Evolutionary conservation across 306 rosid genomes (phyloP), one percentile per base, ranked within the genome.

Genomic region (Cucurbita moschata): DNA sequence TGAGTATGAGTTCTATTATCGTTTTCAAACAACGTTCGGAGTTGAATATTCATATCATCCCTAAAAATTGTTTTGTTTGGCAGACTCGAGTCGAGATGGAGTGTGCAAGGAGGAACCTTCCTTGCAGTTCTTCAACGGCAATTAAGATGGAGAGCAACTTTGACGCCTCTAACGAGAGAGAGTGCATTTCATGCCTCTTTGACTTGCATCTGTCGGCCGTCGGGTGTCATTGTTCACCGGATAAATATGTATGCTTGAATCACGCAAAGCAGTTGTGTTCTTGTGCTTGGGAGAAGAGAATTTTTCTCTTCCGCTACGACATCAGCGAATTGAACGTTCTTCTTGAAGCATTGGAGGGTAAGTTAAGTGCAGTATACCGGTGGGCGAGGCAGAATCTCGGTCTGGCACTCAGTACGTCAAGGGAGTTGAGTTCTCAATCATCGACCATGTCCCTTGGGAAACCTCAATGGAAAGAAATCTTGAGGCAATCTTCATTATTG

Each of bases 361-460:
- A 95, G 73, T 80, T 91, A 82, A 91, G 97, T 87, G 95, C 99
- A 73, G 82, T 91, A 55, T 91, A 95, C 84, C 85, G 97, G 83
- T 95, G 99, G 99, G 97, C 99, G 73, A 86, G 91, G 73, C 83
- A 77, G 51, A 96, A 95, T 79, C 99, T 95, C 83, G 97, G 99
- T 39, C 75, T 95, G 71, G 92, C 92, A 23, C 82, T 95, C 26
- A 91, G 91, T 84, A 87, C 96, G 16, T 75, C 77, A 49, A 82
- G 82, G 81, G 89, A 81, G 72, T 72, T 53, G 80, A 72, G 74
- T 74, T 70, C 82, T 79, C 83, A 79, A 53, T 79, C 76, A 15
- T 76, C 78, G 21, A 66, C 51, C 80, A 73, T 72, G 50, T 56
- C 82, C 77, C n/a, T 75, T 54, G 82, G 77, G 60, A 83, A 81